Base-by-base conservation (phyloP, 164 flowering plant genomes). In the Vitis riparia region DNA sequence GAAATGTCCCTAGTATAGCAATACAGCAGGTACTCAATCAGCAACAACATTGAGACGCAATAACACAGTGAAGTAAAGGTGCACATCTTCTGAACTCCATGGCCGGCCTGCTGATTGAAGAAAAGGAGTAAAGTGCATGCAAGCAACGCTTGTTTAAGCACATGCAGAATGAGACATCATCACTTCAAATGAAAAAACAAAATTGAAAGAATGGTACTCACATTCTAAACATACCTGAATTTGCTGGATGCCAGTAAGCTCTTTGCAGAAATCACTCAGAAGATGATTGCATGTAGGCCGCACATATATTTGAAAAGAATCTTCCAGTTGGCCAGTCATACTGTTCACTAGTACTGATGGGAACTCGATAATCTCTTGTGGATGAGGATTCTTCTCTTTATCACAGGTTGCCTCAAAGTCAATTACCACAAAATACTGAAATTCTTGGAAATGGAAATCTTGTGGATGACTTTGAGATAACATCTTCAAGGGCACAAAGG, bases 351-450 rank as follows among this genome's bases (percentile, higher is more conserved):
- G 71, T 7, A 92, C 99, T 67, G 99, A 89, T 66, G 99, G 99
- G 67, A 94, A 94, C 85, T 94, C 97, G 66, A 94, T 94, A 48
- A 94, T 94, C 81, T 94, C 99, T 71, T 94, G 97, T 9, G 99
- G 97, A 69, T 89, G 84, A 66, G 94, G 97, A 74, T 77, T 86
- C 70, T 66, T 87, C 66, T 84, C 95, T 74, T 84, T 91, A 77
- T 94, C 97, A 69, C 99, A 94, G 15, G 99, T 94, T 63, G 99
- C 99, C 83, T 94, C 98, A 82, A 94, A 92, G 76, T 94, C 99
- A 71, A 94, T 91, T 65, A 94, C 99, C 71, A 94, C 97, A 80
- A 94, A 94, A 74, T 92, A 92, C 49, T 91, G 94, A 73, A 94
- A 94, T 23, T 94, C 98, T 81, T 92, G 98, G 37, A 81, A 77